A percentile compares a stretch with the other conserved stretches of the same genome.
Evolutionary conservation across 257 asterid species (phyloP).

Genomic region (Asclepias syriaca): DNA sequence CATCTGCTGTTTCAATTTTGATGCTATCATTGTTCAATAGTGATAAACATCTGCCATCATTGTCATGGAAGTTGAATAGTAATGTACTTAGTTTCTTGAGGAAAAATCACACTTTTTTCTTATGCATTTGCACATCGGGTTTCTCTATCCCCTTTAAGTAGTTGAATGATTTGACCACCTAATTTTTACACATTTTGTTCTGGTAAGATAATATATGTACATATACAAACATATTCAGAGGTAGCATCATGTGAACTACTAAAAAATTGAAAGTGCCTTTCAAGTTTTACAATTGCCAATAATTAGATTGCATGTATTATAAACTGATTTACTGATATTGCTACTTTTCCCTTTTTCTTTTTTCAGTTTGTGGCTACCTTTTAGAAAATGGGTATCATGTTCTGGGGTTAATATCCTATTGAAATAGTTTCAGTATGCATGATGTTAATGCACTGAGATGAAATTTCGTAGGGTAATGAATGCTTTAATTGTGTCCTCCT

Average conservation of each 20-base stretch:
- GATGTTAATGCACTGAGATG: not conserved
- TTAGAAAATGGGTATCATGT: not conserved
- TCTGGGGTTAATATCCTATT: not conserved
- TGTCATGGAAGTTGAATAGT: not conserved
- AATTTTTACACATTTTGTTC: not conserved
- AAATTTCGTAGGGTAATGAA: not conserved
- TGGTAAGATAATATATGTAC: not conserved
- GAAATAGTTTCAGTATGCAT: not conserved
- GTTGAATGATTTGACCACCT: not conserved
- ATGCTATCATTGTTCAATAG: not conserved
- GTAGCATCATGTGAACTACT: not conserved
- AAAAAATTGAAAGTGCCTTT: not conserved
- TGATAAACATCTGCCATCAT: not conserved
- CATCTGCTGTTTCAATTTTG: slow-evolving; percentile 4
- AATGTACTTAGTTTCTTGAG: not conserved
- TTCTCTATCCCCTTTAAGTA: not conserved
- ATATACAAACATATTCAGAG: not conserved
- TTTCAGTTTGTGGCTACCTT: no score
- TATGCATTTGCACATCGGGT: not conserved
- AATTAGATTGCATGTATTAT: not conserved
- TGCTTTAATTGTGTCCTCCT: not conserved
- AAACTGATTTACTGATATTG: not conserved
- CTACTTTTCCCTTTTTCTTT: not conserved
- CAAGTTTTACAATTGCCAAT: not conserved
- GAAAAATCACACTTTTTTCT: not conserved